phyloP scores from a whole-genome alignment of 495 filamentous ascomycete species.

The Ramalina peruviana region DNA sequence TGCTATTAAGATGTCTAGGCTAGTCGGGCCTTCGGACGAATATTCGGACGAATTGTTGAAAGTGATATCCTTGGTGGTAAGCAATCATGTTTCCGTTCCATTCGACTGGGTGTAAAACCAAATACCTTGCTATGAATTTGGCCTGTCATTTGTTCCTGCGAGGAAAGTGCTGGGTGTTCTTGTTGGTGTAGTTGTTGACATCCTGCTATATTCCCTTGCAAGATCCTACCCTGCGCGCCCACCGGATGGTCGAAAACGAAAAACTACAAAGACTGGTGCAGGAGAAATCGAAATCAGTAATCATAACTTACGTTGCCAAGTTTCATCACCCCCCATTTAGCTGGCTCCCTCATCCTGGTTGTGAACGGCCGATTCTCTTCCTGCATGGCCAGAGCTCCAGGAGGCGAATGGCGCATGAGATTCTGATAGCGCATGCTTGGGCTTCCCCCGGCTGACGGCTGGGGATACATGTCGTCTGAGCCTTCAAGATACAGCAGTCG shows the following conservation, averaged over 20 bases:
- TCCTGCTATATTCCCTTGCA: no score
- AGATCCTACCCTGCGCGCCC: not conserved
- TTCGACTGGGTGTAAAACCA: no score
- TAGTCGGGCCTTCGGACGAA: no score
- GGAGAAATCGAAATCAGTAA: not conserved
- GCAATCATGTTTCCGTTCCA: no score
- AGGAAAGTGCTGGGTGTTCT: no score
- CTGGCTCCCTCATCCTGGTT: conserved; percentile 8
- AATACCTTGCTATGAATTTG: no score
- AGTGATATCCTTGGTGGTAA: no score
- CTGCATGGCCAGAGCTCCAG: not conserved
- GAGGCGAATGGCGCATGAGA: conserved; percentile 6
- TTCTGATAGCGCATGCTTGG: conserved; percentile 10
- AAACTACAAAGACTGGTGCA: not conserved
- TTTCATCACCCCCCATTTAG: conserved; percentile 30
- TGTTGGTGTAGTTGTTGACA: not conserved
- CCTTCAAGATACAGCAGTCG: conserved; percentile 12
- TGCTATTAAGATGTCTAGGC: no score
- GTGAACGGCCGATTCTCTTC: conserved; percentile 12
- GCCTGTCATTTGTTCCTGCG: no score
- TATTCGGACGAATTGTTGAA: no score
- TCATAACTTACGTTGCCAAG: conserved; percentile 31
- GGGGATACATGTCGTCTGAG: conserved; percentile 15
- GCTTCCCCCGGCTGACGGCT: not conserved
- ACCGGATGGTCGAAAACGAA: not conserved